Conservation (phyloP, 345 rosid species). For the Corchorus capsularis region DNA sequence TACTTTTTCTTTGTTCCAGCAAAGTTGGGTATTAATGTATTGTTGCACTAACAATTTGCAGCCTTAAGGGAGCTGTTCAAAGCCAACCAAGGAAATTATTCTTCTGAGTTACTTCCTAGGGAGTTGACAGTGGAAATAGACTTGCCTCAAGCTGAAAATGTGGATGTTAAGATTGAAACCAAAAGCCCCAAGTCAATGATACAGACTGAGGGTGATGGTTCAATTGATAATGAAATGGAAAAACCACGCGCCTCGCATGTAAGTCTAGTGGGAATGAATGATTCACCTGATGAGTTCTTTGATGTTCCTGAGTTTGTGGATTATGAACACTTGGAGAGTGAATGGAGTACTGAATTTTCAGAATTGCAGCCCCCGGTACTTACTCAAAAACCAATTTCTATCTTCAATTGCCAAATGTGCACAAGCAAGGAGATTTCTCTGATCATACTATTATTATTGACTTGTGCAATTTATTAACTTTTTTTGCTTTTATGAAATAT, state of each 20-base stretch:
- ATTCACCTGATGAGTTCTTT: constrained; percentile 83
- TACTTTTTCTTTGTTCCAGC: background rate
- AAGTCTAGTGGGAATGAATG: constrained; percentile 59
- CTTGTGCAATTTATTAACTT: background rate
- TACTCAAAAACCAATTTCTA: background rate
- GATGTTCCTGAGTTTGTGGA: constrained; percentile 72
- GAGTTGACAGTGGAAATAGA: constrained; percentile 36
- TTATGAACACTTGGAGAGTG: constrained; percentile 47
- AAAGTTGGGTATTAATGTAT: background rate
- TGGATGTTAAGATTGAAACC: constrained; percentile 31
- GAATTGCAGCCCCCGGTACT: constrained; percentile 43
- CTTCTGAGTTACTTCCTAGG: constrained; percentile 42
- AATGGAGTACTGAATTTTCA: constrained; percentile 50
- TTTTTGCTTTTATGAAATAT: constrained; percentile 17
- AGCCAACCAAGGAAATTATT: constrained; percentile 55
- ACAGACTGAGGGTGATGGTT: constrained; percentile 21
- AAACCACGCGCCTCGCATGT: constrained; percentile 39
- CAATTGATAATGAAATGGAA: constrained; percentile 41
- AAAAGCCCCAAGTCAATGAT: constrained; percentile 22
- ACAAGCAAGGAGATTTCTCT: background rate
- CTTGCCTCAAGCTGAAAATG: constrained; percentile 32
- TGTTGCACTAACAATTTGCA: constrained; percentile 24
- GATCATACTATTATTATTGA: background rate
- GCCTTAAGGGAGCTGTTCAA: constrained; percentile 79
- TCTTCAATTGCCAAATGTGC: no score